These are phyloP conservation scores for Sabuloglossum arenarium DNA, from an alignment of 495 filamentous ascomycete species.

Conservation along the genomic window DNA sequence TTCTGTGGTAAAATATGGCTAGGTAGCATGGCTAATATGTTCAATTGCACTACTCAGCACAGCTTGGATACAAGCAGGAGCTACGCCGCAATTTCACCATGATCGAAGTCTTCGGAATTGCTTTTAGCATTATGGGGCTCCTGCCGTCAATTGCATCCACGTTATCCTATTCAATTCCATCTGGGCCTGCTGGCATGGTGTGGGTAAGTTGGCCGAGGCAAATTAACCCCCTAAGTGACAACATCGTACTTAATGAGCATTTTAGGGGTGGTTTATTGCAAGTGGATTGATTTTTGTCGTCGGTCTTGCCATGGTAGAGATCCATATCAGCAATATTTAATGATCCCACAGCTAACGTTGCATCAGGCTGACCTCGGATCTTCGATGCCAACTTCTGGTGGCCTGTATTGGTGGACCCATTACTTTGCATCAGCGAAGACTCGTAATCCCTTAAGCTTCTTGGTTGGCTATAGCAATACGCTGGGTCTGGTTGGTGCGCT, in stretches of 20 bases:
- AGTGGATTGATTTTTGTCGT: slow-evolving; percentile 42
- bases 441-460: slow-evolving; percentile 41
- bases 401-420: slow-evolving; percentile 53
- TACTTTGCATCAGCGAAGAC: slow-evolving; percentile 38
- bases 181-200: slow-evolving; percentile 48
- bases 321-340: background rate
- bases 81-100: slow-evolving; percentile 43
- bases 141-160: slow-evolving; percentile 50
- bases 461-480: slow-evolving; percentile 55
- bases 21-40: background rate
- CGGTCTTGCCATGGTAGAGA: slow-evolving; percentile 39
- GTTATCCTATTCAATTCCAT: slow-evolving; percentile 40
- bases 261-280: slow-evolving; percentile 38
- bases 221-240: background rate
- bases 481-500: slow-evolving; percentile 43
- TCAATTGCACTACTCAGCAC: slow-evolving; percentile 16
- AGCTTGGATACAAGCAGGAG: slow-evolving; percentile 51
- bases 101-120: slow-evolving; percentile 47
- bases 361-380: slow-evolving; percentile 38
- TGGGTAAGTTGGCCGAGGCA: slow-evolving; percentile 25
- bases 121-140: slow-evolving; percentile 53
- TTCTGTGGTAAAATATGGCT: no score
- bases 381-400: slow-evolving; percentile 50
- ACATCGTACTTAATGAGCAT: background rate
- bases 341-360: background rate